Conservation (phyloP, 371 early-diverging fungal genomes). For the Actinomucor elegans region DNA sequence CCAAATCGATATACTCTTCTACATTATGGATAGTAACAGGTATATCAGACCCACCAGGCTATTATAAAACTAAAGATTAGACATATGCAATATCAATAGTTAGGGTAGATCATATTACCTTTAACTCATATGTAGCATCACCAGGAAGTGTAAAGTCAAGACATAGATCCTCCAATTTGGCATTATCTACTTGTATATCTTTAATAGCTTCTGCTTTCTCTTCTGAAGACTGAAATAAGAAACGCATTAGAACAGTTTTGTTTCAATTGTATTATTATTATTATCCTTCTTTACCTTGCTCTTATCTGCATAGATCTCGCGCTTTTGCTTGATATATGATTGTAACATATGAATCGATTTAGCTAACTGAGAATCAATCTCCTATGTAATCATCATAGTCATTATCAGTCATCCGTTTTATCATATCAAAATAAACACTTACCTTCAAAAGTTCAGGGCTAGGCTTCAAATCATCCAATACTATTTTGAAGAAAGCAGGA, state of each 20-base stretch:
- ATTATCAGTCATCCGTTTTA: constrained; percentile 7
- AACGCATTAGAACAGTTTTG: no score
- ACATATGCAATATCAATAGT: no score
- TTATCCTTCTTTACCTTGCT: constrained; percentile 13
- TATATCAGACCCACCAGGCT: constrained; percentile 60
- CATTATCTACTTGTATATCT: constrained; percentile 50
- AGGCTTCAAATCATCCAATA: constrained; percentile 45
- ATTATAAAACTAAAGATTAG: no score
- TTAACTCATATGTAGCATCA: constrained; percentile 60
- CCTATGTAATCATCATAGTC: no score
- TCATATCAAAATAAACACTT: neutral
- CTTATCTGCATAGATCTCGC: constrained; percentile 49
- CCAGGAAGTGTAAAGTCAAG: constrained; percentile 90
- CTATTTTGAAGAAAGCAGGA: constrained; percentile 69
- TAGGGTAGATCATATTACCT: no score
- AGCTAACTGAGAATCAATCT: constrained; percentile 70
- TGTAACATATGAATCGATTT: constrained; percentile 68
- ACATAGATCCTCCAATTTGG: constrained; percentile 62
- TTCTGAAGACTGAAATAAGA: constrained; percentile 29
- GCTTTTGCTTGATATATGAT: constrained; percentile 56
- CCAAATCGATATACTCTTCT: constrained; percentile 67
- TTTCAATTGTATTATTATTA: no score
- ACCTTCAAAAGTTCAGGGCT: constrained; percentile 25
- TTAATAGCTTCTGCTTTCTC: constrained; percentile 35
- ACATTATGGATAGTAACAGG: constrained; percentile 77